These are phyloP conservation scores for Penicillium sp. DNA, from an alignment of 2,329 filamentous ascomycete genomes.

Conservation along the genomic window DNA sequence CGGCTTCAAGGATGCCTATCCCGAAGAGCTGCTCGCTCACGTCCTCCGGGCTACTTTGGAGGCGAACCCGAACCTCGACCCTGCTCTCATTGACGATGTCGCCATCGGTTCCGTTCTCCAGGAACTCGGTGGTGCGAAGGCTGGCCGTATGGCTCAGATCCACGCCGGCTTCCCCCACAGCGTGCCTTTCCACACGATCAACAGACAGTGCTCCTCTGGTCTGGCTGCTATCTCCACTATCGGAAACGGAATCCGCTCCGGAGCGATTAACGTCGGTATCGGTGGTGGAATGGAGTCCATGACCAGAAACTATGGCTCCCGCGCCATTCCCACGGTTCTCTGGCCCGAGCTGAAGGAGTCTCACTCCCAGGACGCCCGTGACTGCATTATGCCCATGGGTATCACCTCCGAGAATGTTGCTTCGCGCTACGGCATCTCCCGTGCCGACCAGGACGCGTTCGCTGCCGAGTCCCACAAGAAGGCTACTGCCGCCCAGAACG, in stretches of 20 bases:
- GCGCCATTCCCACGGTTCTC: constrained; percentile 72
- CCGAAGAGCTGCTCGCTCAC: constrained; percentile 69
- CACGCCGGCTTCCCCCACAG: constrained; percentile 67
- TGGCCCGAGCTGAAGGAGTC: constrained; percentile 66
- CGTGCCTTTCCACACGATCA: constrained; percentile 75
- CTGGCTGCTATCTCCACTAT: constrained; percentile 68
- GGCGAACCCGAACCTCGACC: constrained; percentile 63
- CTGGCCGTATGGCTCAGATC: constrained; percentile 80
- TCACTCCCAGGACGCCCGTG: constrained; percentile 58
- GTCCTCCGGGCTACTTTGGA: constrained; percentile 60
- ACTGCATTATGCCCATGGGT: constrained; percentile 93
- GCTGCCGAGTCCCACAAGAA: constrained; percentile 65
- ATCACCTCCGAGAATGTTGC: constrained; percentile 85
- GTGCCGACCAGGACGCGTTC: constrained; percentile 74
- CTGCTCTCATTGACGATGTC: constrained; percentile 65
- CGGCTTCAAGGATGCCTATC: constrained; percentile 78
- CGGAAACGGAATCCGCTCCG: constrained; percentile 65
- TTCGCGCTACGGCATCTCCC: constrained; percentile 60
- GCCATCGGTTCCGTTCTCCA: constrained; percentile 81
- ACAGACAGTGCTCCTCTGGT: constrained; percentile 73
- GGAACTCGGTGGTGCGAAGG: constrained; percentile 82
- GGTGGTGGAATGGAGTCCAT: constrained; percentile 93
- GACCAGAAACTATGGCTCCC: constrained; percentile 77
- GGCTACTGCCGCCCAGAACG: constrained; percentile 60
- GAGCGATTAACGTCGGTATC: constrained; percentile 63